A percentile compares a stretch with the other conserved stretches of the same genome.
Conservation (phyloP, 1,139 yeast species). For the Chernovozyma sophiae-reginae region DNA sequence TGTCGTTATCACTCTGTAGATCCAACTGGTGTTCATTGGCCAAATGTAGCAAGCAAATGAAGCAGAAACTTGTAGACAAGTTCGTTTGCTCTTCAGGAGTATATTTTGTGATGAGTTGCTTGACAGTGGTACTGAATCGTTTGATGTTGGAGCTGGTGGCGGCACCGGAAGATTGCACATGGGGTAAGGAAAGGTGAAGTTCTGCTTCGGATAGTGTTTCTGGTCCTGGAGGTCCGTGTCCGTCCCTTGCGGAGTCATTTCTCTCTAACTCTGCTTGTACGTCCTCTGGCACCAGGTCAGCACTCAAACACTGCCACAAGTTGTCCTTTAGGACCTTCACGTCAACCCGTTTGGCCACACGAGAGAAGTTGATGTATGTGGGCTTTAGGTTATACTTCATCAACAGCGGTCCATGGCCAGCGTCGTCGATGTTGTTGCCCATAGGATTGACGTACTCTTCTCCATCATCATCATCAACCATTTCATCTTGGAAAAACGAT, state of each 20-base stretch:
- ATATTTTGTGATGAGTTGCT: constrained; percentile 24
- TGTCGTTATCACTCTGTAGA: not conserved
- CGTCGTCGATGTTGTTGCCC: constrained; percentile 2
- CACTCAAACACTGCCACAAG: constrained; percentile 64
- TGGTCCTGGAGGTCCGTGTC: too few relatives aligned
- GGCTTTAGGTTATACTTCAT: constrained; percentile 1
- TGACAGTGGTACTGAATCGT: constrained; percentile 10
- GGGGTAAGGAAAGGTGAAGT: too few relatives aligned
- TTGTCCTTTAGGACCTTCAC: constrained; percentile 76
- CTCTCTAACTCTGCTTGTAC: constrained; percentile 4
- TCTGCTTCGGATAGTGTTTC: not conserved
- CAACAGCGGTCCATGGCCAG: not conserved
- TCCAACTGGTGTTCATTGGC: constrained; percentile 82
- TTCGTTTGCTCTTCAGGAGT: constrained; percentile 53
- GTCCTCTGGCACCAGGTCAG: constrained; percentile 7
- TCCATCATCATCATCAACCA: not conserved
- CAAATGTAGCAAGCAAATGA: constrained; percentile 77
- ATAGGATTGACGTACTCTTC: constrained; percentile 1
- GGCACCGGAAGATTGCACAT: too few relatives aligned
- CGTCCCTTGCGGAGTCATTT: not conserved
- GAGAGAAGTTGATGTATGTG: constrained; percentile 64
- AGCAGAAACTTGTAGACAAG: constrained; percentile 82
- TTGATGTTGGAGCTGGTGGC: not conserved
- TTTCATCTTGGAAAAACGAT: constrained; percentile 10
- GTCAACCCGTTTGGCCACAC: constrained; percentile 82